Percentiles rank a stretch among this genome's conserved stretches.
These are phyloP conservation scores for Penicillium sp. DNA, from an alignment of 2,329 filamentous ascomycete genomes.

Conservation along the genomic window DNA sequence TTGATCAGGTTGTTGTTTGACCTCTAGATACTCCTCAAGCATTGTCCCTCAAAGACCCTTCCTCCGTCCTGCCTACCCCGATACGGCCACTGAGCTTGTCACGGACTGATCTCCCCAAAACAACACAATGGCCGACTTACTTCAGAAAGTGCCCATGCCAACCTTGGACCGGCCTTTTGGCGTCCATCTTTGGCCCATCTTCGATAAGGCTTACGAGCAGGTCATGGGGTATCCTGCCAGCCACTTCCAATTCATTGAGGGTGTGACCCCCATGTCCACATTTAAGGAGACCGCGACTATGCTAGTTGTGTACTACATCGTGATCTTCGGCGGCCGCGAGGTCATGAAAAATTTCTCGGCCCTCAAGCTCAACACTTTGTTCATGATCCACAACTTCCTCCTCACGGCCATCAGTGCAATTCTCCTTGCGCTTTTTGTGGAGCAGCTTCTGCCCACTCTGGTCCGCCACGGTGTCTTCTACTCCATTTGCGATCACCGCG, in stretches of 20 bases:
- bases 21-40: constrained; percentile 9
- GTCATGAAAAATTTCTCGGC: constrained; percentile 81
- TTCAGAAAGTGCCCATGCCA: constrained; percentile 55
- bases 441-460: constrained; percentile 82
- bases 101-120: constrained; percentile 4
- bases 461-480: constrained; percentile 78
- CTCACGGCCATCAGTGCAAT: constrained; percentile 77
- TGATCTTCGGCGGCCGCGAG: constrained; percentile 90
- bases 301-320: constrained; percentile 80
- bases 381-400: constrained; percentile 96
- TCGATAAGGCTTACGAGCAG: constrained; percentile 75
- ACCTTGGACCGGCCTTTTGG: constrained; percentile 90
- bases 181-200: constrained; percentile 86
- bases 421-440: constrained; percentile 77
- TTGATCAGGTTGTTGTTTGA: constrained; percentile 2
- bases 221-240: constrained; percentile 75
- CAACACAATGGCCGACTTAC: constrained; percentile 47
- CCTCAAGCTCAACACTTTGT: constrained; percentile 80
- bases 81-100: not conserved
- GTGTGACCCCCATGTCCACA: constrained; percentile 83
- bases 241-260: constrained; percentile 77
- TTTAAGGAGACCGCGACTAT: constrained; percentile 74
- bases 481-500: constrained; percentile 68
- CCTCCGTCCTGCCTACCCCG: not conserved
- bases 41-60: not conserved